These are phyloP conservation scores for Botrytis elliptica DNA, from an alignment of 2,329 filamentous ascomycete genomes.

Conservation along the genomic window DNA sequence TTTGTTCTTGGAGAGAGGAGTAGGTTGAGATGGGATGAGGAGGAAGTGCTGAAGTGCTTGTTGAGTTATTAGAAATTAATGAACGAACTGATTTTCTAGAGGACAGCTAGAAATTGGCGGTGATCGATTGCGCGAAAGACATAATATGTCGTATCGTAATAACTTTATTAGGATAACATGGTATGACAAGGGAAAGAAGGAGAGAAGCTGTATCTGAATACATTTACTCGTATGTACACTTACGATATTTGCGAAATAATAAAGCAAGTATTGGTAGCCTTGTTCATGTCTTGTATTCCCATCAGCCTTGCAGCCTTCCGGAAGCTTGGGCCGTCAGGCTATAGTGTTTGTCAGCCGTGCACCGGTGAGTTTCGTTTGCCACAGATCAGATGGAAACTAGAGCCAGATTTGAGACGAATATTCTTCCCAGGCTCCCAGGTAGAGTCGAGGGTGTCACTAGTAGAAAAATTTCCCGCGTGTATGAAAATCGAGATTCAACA, in stretches of 20 bases:
- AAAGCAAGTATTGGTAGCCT: background rate
- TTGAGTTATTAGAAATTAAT: background rate
- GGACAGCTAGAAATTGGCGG: background rate
- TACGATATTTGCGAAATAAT: background rate
- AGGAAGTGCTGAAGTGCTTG: too few species aligned
- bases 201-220: background rate
- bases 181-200: background rate
- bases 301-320: constrained; percentile 1
- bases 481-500: background rate
- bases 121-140: background rate
- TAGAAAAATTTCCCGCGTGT: background rate
- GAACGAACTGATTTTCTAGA: background rate
- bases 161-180: background rate
- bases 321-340: background rate
- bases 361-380: background rate
- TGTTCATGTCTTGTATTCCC: background rate
- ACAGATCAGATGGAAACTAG: background rate
- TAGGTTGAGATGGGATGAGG: background rate
- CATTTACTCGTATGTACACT: background rate
- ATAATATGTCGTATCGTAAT: background rate
- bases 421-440: too few species aligned
- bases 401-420: background rate
- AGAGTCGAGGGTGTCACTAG: background rate
- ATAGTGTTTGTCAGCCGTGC: background rate
- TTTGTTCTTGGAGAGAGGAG: background rate